These are phyloP conservation scores for Fistulinella prunicolor DNA, from an alignment of 768 basidiomycete species.

Conservation along the genomic window DNA sequence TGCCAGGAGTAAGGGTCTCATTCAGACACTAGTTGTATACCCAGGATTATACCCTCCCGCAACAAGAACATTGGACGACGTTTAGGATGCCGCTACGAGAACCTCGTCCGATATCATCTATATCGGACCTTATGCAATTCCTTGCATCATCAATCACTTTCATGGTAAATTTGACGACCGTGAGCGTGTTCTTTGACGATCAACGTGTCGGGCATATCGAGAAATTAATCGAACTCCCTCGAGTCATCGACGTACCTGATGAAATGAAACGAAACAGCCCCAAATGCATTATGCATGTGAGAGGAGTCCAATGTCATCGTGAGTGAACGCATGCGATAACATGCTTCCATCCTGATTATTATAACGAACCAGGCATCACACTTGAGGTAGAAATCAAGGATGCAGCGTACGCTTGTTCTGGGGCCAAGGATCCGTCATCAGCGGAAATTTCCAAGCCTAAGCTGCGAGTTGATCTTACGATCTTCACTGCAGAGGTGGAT, in stretches of 20 bases:
- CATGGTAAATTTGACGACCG: slow-evolving; percentile 70
- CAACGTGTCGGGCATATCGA: slow-evolving; percentile 58
- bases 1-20: background rate
- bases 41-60: background rate
- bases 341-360: background rate
- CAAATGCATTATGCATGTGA: slow-evolving; percentile 63
- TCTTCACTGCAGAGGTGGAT: slow-evolving; percentile 43
- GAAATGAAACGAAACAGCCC: slow-evolving; percentile 54
- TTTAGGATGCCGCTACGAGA: slow-evolving; percentile 86
- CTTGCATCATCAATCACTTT: slow-evolving; percentile 89
- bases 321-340: background rate
- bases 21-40: background rate
- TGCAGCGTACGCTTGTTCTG: slow-evolving; percentile 20
- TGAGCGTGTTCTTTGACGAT: slow-evolving; percentile 78
- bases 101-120: slow-evolving; percentile 65
- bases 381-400: slow-evolving; percentile 8
- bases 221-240: slow-evolving; percentile 55
- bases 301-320: slow-evolving; percentile 1
- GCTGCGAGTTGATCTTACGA: slow-evolving; percentile 15
- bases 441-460: background rate
- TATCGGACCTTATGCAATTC: slow-evolving; percentile 87
- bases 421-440: background rate
- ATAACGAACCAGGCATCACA: slow-evolving; percentile 38
- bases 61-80: slow-evolving; percentile 61
- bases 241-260: slow-evolving; percentile 46